A percentile compares a stretch with the other conserved stretches of the same genome.
Evolutionary conservation across 2,329 filamentous ascomycete genomes (phyloP).

Genomic region (Fusarium beomiforme): DNA sequence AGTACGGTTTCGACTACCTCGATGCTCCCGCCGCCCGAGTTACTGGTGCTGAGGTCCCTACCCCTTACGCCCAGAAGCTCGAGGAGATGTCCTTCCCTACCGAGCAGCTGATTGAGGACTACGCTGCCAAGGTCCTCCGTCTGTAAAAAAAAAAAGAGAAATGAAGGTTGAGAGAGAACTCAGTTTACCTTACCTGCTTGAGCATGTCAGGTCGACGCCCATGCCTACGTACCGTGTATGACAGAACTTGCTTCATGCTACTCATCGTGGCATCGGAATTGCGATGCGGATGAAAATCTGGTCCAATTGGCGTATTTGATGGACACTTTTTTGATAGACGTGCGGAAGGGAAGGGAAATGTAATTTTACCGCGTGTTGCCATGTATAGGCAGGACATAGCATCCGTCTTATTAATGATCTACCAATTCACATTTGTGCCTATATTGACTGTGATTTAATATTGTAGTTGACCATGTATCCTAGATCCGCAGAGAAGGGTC

Average conservation of each 20-base stretch:
- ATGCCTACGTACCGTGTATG: constrained; percentile 15
- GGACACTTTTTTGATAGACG: constrained; percentile 50
- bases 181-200: constrained; percentile 19
- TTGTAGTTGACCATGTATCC: neutral
- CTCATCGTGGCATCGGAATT: constrained; percentile 26
- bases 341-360: constrained; percentile 48
- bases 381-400: constrained; percentile 48
- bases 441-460: neutral
- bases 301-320: constrained; percentile 41
- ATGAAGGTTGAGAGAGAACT: constrained; percentile 22
- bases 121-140: constrained; percentile 87
- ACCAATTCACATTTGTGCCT: constrained; percentile 34
- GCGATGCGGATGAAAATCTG: constrained; percentile 27
- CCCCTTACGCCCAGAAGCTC: constrained; percentile 90
- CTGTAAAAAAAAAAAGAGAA: constrained; percentile 61
- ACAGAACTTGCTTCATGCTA: constrained; percentile 27
- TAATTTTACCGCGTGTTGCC: constrained; percentile 55
- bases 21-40: constrained; percentile 92
- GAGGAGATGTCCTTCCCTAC: constrained; percentile 97
- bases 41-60: constrained; percentile 96
- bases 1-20: constrained; percentile 98
- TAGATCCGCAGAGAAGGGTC: no score
- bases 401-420: constrained; percentile 47
- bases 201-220: constrained; percentile 16
- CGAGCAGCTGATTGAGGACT: constrained; percentile 86